Conservation (phyloP, 257 asterid genomes). For the Solanum tarapatanum region DNA sequence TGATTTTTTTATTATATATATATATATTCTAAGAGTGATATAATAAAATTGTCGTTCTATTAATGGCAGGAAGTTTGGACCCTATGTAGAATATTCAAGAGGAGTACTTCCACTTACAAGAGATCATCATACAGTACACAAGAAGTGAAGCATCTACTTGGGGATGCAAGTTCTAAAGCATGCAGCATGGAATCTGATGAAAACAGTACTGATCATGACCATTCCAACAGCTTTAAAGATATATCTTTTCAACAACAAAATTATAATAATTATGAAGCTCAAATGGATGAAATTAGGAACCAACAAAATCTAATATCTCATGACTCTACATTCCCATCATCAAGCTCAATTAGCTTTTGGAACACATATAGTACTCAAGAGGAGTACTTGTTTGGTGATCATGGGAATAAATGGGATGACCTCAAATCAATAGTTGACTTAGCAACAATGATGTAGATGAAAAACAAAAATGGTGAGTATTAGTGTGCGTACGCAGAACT, state of each 20-base stretch:
- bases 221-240: neutral
- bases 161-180: neutral
- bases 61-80: conserved; percentile 31
- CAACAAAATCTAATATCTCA: neutral
- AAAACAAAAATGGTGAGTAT: neutral
- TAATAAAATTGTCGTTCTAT: neutral
- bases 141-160: neutral
- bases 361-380: neutral
- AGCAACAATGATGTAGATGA: neutral
- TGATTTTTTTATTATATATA: no score
- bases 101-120: conserved; percentile 1
- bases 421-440: conserved; percentile 5
- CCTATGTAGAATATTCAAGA: conserved; percentile 24
- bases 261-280: neutral
- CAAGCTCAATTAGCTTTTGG: neutral
- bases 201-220: neutral
- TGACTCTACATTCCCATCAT: neutral
- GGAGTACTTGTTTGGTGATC: neutral
- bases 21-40: neutral
- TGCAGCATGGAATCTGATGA: neutral
- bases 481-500: neutral
- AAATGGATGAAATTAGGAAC: neutral
- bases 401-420: conserved; percentile 7
- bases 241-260: neutral
- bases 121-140: conserved; percentile 1